Evolutionary conservation across 106 monocot species (phyloP), one percentile per base, ranked within the genome.

Genomic region (Chionographis japonica): DNA sequence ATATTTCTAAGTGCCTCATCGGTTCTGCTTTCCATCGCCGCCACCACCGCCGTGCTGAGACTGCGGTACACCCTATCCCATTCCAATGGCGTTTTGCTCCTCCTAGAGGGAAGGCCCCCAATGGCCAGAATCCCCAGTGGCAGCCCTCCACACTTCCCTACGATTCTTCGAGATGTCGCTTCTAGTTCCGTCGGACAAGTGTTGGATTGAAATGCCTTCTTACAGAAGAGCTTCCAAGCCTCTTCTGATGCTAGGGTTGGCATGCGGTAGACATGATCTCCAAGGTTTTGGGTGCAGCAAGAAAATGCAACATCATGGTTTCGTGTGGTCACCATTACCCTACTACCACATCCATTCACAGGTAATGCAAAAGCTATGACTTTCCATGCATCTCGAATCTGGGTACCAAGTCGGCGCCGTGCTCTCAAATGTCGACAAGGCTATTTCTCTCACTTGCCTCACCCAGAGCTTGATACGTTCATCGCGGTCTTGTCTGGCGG

Each of bases 371-470:
- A 52, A n/a, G 76, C 62, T 19, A 77, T 70, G 2, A 54, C n/a
- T 4, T 62, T 52, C 58, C 58, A 62, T 14, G 76, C 76, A 14
- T 4, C 40, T 59, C 40, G 56, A 13, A 78, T 55, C 17, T 72
- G 13, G 9, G 43, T 58, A 5, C 58, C 71, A 9, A 72, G 63
- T 3, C 11, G 16, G 18, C 41, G 52, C 12, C 71, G 69, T n/a
- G 69, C 52, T 2, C n/a, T 37, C 58, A 77, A 35, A 2, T n/a
- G n/a, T n/a, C n/a, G n/a, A n/a, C n/a, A n/a, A 80, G 2, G 65
- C 52, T 3, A 75, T 15, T 27, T 75, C 66, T 8, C 38, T 60
- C 63, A 80, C 80, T 60, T 80, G 65, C 39, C 70, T 75, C 59
- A 75, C 65, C 80, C 80, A 80, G 4, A 52, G 60, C 53, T 38